These are phyloP conservation scores for Capillidium heterosporum DNA, from an alignment of 371 early-diverging fungal species.

Conservation along the genomic window DNA sequence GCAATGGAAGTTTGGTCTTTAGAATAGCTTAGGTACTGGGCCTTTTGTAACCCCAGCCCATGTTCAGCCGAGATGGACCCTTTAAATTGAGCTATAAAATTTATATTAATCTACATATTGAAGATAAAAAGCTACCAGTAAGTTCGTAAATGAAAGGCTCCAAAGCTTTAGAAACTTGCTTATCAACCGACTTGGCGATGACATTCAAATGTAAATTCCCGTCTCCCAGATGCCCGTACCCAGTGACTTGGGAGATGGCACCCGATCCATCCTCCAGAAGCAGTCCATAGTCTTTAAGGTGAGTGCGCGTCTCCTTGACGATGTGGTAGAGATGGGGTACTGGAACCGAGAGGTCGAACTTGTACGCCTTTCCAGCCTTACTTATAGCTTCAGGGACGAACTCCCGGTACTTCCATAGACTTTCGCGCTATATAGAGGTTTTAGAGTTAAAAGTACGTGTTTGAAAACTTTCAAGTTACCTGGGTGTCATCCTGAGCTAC, in stretches of 20 bases:
- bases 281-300: constrained; percentile 32
- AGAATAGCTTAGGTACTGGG: constrained; percentile 35
- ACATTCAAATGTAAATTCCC: constrained; percentile 90
- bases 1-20: constrained; percentile 39
- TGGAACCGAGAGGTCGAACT: constrained; percentile 85
- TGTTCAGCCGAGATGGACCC: constrained; percentile 72
- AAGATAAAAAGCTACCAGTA: constrained; percentile 28
- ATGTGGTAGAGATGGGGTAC: constrained; percentile 66
- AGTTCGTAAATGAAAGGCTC: constrained; percentile 92
- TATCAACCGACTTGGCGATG: constrained; percentile 36
- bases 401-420: constrained; percentile 83
- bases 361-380: constrained; percentile 69
- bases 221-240: constrained; percentile 86
- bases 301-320: constrained; percentile 56
- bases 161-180: constrained; percentile 37
- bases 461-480: background rate
- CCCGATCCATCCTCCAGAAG: background rate
- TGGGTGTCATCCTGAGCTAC: constrained; percentile 79
- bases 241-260: constrained; percentile 28
- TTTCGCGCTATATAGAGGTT: constrained; percentile 19
- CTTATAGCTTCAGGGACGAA: constrained; percentile 79
- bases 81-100: constrained; percentile 27
- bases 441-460: background rate
- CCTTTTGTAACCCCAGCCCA: constrained; percentile 61
- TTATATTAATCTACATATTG: background rate